phyloP scores from a whole-genome alignment of 1,284 basidiomycete genomes.

The Naganishia cerealis region DNA sequence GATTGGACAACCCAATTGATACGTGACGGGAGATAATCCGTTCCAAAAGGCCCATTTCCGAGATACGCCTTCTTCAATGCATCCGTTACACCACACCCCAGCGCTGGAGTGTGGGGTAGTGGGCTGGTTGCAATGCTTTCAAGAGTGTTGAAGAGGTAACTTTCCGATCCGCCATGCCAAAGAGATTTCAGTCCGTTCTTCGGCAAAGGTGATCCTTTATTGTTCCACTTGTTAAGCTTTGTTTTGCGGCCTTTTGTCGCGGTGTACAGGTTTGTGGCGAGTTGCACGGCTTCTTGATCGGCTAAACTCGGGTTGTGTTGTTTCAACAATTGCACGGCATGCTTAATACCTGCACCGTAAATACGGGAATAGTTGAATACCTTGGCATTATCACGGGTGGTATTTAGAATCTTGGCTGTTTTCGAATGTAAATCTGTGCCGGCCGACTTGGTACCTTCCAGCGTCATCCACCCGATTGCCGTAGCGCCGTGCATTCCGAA shows the following conservation, averaged over 20 bases:
- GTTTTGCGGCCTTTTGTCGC: constrained; percentile 92
- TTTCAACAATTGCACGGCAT: constrained; percentile 83
- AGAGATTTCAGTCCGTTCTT: constrained; percentile 62
- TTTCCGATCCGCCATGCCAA: constrained; percentile 97
- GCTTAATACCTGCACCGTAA: constrained; percentile 94
- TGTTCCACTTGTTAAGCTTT: constrained; percentile 55
- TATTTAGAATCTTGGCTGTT: constrained; percentile 89
- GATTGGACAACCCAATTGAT: constrained; percentile 99
- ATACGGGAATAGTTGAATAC: constrained; percentile 99
- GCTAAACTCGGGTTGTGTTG: constrained; percentile 82
- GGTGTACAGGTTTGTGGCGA: constrained; percentile 83
- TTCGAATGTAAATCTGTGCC: constrained; percentile 97
- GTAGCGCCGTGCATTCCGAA: constrained; percentile 96
- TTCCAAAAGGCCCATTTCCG: constrained; percentile 58
- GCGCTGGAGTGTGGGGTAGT: constrained; percentile 83
- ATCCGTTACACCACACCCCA: constrained; percentile 90
- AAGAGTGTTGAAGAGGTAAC: constrained; percentile 97
- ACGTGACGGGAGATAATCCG: constrained; percentile 90
- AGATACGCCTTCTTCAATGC: constrained; percentile 88
- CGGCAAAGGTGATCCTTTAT: constrained; percentile 28
- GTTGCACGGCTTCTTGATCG: constrained; percentile 72
- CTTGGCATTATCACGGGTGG: constrained; percentile 92
- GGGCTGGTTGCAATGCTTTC: constrained; percentile 91
- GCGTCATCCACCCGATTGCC: constrained; percentile 98
- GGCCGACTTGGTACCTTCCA: constrained; percentile 94